These are phyloP conservation scores for Herpetomonas muscarum DNA, from an alignment of 208 protist genomes.

Conservation along the genomic window DNA sequence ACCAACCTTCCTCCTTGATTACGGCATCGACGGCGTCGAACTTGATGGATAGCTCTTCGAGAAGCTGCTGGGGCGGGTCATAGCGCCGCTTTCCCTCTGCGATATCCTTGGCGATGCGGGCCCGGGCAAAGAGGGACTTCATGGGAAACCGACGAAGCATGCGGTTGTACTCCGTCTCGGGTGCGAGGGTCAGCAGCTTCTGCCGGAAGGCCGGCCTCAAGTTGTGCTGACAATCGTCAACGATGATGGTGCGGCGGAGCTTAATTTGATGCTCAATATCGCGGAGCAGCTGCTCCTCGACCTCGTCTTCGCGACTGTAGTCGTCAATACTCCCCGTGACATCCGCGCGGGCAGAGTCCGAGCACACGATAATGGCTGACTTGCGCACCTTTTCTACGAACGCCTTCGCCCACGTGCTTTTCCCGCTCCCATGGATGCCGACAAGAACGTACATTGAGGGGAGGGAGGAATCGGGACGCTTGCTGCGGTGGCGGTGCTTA, in stretches of 20 bases:
- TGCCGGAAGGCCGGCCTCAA: slow-evolving; percentile 40
- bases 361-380: slow-evolving; percentile 50
- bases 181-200: slow-evolving; percentile 29
- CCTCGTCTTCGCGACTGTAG: slow-evolving; percentile 46
- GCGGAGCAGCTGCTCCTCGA: slow-evolving; percentile 48
- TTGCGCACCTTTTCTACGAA: slow-evolving; percentile 60
- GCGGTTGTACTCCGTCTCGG: slow-evolving; percentile 35
- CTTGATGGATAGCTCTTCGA: slow-evolving; percentile 39
- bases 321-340: slow-evolving; percentile 50
- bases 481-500: slow-evolving; percentile 8
- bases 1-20: slow-evolving; percentile 66
- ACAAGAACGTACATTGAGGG: slow-evolving; percentile 60
- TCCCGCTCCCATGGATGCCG: slow-evolving; percentile 77
- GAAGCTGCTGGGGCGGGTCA: slow-evolving; percentile 30
- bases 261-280: slow-evolving; percentile 36
- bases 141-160: slow-evolving; percentile 59
- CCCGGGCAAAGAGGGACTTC: slow-evolving; percentile 51
- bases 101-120: slow-evolving; percentile 49
- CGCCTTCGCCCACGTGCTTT: slow-evolving; percentile 70
- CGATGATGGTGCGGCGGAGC: slow-evolving; percentile 50
- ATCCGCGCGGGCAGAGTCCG: slow-evolving; percentile 33
- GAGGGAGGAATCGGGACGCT: slow-evolving; percentile 32
- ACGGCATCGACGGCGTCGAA: slow-evolving; percentile 25
- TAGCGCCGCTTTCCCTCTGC: slow-evolving; percentile 41
- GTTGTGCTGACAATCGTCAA: slow-evolving; percentile 68